Evolutionary conservation across 495 filamentous ascomycete genomes (phyloP).

Genomic region (Hyphodiscus hymeniophilus): DNA sequence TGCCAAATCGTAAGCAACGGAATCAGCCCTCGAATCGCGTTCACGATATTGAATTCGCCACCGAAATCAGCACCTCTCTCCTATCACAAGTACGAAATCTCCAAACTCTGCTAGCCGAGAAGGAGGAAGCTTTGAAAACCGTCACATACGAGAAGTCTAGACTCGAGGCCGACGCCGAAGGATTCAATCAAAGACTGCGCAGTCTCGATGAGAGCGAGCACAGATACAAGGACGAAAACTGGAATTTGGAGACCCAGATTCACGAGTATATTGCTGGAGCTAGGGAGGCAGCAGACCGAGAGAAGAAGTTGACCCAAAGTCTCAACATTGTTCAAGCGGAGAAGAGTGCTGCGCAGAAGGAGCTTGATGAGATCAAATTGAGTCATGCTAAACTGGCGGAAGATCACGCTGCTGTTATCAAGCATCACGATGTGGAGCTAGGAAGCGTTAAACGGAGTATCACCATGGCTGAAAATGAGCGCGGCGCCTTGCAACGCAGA

Average conservation of each 20-base stretch:
- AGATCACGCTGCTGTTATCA: constrained; percentile 64
- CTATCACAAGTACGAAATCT: constrained; percentile 83
- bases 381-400: constrained; percentile 69
- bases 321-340: constrained; percentile 62
- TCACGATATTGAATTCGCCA: constrained; percentile 92
- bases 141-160: constrained; percentile 63
- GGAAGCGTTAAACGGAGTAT: constrained; percentile 68
- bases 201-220: constrained; percentile 86
- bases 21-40: constrained; percentile 82
- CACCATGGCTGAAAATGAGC: constrained; percentile 66
- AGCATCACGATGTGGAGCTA: constrained; percentile 82
- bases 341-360: constrained; percentile 66
- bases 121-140: constrained; percentile 75
- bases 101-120: constrained; percentile 73
- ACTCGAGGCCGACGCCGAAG: constrained; percentile 74
- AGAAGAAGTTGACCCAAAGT: constrained; percentile 66
- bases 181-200: constrained; percentile 68
- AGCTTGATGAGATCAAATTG: constrained; percentile 82
- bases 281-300: constrained; percentile 66
- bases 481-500: constrained; percentile 63
- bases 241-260: constrained; percentile 83
- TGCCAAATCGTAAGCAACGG: constrained; percentile 74
- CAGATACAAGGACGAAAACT: constrained; percentile 95
- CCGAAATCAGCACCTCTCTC: constrained; percentile 87
- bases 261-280: constrained; percentile 67